Evolutionary conservation across 1,139 yeast genomes (phyloP), one percentile per base, ranked within the genome.

Genomic region (Candida sanyaensis): DNA sequence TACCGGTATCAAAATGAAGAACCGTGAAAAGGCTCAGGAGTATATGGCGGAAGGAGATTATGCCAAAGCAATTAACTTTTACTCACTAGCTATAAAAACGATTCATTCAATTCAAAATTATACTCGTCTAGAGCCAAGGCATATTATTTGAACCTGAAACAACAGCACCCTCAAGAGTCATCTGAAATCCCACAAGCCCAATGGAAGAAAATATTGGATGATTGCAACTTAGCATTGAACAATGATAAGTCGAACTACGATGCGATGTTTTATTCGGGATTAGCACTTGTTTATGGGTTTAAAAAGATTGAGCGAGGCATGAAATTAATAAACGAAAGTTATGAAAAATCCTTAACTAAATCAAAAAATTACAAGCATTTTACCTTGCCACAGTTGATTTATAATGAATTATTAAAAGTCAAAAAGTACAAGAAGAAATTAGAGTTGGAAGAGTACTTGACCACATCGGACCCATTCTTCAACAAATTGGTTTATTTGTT

Each of bases 171-270:
- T 9, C 29, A 42, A 24, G 41, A 24, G 12, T 28, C 36, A 2
- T 41, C 29, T 2, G 37, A 40, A 28, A 38, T 49, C 27, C 43
- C 42, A 36, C 50, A 10, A 39, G 51, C 51, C 10, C 52, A 50
- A 17, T 59, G 61, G 63, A 52, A 55, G 39, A 56, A 59, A 37
- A 54, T 46, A 38, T 54, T 58, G 10, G 58, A 52, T 2, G 77
- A 72, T 50, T 63, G 71, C 44, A 53, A 58, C n/a, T 50, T 50
- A 27, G 71, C 75, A 3, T 43, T 71, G 26, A 62, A 61, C 23
- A 46, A 64, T n/a, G 66, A 66, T 37, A 43, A 48, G 30, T 44
- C 43, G 34, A 56, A 56, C 45, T 48, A 58, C 37, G 63, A 60
- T 47, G 60, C 56, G 36, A 56, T 63, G 62, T 58, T 65, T 59